These are phyloP conservation scores for Candida maris DNA, from an alignment of 805 yeast species.

Conservation along the genomic window DNA sequence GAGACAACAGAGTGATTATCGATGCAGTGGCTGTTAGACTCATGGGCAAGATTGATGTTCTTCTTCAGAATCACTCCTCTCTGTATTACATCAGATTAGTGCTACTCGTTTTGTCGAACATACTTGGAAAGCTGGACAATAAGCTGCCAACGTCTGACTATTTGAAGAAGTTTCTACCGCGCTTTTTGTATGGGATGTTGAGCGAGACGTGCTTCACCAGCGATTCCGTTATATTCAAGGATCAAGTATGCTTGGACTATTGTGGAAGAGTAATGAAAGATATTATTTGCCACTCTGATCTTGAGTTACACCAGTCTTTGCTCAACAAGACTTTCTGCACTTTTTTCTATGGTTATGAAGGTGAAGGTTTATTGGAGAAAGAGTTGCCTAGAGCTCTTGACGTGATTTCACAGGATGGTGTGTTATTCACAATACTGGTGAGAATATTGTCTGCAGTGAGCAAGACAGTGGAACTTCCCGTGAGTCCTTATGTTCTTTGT, in stretches of 20 bases:
- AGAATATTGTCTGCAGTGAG: constrained; percentile 54
- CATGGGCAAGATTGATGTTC: constrained; percentile 35
- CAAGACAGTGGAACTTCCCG: constrained; percentile 32
- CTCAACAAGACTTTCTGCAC: constrained; percentile 35
- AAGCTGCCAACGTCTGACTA: constrained; percentile 30
- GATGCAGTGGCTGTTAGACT: constrained; percentile 43
- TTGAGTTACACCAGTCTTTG: constrained; percentile 43
- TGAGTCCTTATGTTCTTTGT: constrained; percentile 13
- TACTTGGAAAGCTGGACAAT: constrained; percentile 15
- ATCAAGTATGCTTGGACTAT: constrained; percentile 33
- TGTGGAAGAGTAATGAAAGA: constrained; percentile 40
- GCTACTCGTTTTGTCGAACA: constrained; percentile 17
- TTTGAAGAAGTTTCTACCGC: constrained; percentile 41
- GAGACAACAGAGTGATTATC: constrained; percentile 39
- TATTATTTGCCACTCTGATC: constrained; percentile 38
- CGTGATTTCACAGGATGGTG: constrained; percentile 27
- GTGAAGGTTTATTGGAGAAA: constrained; percentile 14
- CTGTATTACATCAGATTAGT: constrained; percentile 25
- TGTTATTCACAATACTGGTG: constrained; percentile 37
- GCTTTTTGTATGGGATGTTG: constrained; percentile 27
- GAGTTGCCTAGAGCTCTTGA: constrained; percentile 16
- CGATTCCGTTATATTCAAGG: constrained; percentile 14
- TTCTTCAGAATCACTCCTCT: constrained; percentile 12
- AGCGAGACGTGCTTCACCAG: constrained; percentile 7
- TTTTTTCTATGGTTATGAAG: constrained; percentile 31